A percentile compares a stretch with the other conserved stretches of the same genome.
Conservation (phyloP, 306 rosid species). For the Quercus variabilis region DNA sequence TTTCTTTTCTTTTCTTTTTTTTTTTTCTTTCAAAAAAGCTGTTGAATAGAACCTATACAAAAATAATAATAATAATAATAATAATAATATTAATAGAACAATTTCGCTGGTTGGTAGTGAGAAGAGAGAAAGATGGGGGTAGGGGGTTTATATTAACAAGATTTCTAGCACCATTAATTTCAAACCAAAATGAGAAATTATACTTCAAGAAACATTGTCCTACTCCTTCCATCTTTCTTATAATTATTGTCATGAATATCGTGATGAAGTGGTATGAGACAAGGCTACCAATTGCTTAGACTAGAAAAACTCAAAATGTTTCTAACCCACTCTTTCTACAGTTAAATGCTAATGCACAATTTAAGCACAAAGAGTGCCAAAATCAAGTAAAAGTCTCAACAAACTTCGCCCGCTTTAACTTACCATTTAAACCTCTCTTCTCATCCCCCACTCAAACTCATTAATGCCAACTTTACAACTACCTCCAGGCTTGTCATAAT, state of each 20-base stretch:
- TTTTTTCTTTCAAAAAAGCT: too few relatives aligned
- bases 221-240: neutral
- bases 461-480: conserved; percentile 10
- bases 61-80: too few relatives aligned
- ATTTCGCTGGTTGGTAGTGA: too few relatives aligned
- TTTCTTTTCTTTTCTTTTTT: too few relatives aligned
- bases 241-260: neutral
- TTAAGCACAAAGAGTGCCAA: neutral
- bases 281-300: neutral
- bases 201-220: neutral
- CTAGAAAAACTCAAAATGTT: neutral
- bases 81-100: too few relatives aligned
- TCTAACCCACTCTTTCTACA: neutral
- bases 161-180: neutral
- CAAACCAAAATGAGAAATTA: neutral
- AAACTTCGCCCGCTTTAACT: conserved; percentile 27
- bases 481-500: neutral
- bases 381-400: conserved; percentile 7
- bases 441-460: neutral
- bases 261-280: neutral
- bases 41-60: too few relatives aligned
- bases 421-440: neutral
- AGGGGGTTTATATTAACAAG: neutral
- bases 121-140: too few relatives aligned
- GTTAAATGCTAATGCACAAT: neutral